These are phyloP conservation scores for Phylloporus arenicola DNA, from an alignment of 768 basidiomycete genomes.

Conservation along the genomic window DNA sequence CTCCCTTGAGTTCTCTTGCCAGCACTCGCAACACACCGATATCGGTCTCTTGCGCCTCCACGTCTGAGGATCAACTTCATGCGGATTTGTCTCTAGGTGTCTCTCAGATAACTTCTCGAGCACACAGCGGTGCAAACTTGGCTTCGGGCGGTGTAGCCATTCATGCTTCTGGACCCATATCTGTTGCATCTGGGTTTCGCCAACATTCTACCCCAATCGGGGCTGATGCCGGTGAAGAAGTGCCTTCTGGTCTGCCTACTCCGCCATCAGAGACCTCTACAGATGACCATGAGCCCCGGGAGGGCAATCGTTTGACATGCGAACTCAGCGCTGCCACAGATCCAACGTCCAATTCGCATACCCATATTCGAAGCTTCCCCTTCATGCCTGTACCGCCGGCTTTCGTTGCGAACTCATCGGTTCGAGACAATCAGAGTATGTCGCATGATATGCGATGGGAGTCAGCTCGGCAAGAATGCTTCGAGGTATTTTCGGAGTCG, in stretches of 20 bases:
- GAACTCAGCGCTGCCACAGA: not conserved
- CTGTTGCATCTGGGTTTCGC: not conserved
- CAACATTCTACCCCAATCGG: not conserved
- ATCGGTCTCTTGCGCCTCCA: not conserved
- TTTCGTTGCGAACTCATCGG: not conserved
- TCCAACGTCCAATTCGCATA: not conserved
- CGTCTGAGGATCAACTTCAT: not conserved
- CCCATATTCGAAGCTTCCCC: not conserved
- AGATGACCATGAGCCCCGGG: not conserved
- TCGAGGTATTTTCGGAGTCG: not conserved
- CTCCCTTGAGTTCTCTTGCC: not conserved
- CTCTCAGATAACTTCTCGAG: not conserved
- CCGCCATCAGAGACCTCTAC: not conserved
- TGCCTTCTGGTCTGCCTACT: conserved; percentile 5
- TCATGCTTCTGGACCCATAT: not conserved
- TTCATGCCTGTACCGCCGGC: conserved; percentile 5
- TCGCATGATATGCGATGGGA: not conserved
- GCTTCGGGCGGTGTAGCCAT: not conserved
- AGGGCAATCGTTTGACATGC: not conserved
- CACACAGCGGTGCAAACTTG: not conserved
- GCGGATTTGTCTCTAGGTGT: not conserved
- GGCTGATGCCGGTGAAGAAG: not conserved
- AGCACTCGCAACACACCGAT: not conserved
- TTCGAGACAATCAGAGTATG: not conserved
- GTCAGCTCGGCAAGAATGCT: not conserved